Conservation (phyloP, 1,284 basidiomycete genomes). For the Cystobasidium slooffiae region DNA sequence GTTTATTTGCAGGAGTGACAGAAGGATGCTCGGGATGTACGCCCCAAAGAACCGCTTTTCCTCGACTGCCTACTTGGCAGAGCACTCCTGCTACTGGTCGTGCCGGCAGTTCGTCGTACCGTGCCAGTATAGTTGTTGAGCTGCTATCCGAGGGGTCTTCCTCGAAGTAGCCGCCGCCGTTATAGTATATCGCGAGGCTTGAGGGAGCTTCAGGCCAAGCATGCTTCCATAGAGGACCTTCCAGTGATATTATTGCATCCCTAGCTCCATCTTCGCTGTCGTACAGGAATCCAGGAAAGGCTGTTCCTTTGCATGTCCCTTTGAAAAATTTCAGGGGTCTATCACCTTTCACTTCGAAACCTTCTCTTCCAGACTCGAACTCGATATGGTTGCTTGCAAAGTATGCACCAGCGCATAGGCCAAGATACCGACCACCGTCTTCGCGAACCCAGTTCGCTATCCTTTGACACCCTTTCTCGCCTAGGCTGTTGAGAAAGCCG, state of each 20-base stretch:
- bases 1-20: constrained; percentile 42
- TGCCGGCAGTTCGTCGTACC: constrained; percentile 56
- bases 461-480: constrained; percentile 57
- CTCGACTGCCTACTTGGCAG: constrained; percentile 62
- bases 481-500: constrained; percentile 62
- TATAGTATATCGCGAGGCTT: constrained; percentile 61
- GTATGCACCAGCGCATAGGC: constrained; percentile 68
- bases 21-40: constrained; percentile 69
- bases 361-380: constrained; percentile 61
- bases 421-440: constrained; percentile 70
- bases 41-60: constrained; percentile 67
- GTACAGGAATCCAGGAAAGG: constrained; percentile 65
- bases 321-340: constrained; percentile 67
- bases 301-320: constrained; percentile 63
- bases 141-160: constrained; percentile 50
- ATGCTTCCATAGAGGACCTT: constrained; percentile 49
- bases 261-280: constrained; percentile 60
- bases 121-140: constrained; percentile 58
- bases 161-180: constrained; percentile 63
- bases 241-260: constrained; percentile 56
- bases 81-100: constrained; percentile 63
- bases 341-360: constrained; percentile 61
- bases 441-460: constrained; percentile 68
- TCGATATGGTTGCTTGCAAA: constrained; percentile 61
- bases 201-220: constrained; percentile 49